phyloP scores from a whole-genome alignment of 2,329 filamentous ascomycete species.

The Sarocladium kiliense region DNA sequence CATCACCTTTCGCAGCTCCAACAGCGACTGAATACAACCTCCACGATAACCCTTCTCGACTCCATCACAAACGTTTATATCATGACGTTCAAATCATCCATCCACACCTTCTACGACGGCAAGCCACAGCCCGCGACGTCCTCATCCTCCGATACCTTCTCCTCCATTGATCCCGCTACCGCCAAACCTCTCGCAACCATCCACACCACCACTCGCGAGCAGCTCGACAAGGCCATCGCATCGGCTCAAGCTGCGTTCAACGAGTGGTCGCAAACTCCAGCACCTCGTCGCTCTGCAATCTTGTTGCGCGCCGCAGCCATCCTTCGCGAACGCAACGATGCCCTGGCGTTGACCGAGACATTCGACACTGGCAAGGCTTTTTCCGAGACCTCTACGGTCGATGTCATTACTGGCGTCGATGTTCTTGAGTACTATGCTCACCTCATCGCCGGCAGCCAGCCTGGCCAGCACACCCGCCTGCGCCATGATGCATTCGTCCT shows the following conservation, averaged over 20 bases:
- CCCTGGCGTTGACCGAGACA: slow-evolving; percentile 74
- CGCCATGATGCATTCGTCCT: slow-evolving; percentile 76
- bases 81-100: slow-evolving; percentile 32
- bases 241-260: slow-evolving; percentile 69
- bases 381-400: slow-evolving; percentile 78
- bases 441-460: slow-evolving; percentile 71
- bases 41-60: not conserved
- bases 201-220: slow-evolving; percentile 59
- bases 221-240: slow-evolving; percentile 67
- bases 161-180: slow-evolving; percentile 70
- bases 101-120: slow-evolving; percentile 72
- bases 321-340: slow-evolving; percentile 71
- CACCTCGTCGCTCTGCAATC: slow-evolving; percentile 70
- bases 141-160: slow-evolving; percentile 58
- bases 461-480: slow-evolving; percentile 72
- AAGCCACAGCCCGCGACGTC: slow-evolving; percentile 53
- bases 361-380: slow-evolving; percentile 82
- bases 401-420: slow-evolving; percentile 77
- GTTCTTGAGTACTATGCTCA: slow-evolving; percentile 85
- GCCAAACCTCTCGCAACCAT: slow-evolving; percentile 64
- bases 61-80: not conserved
- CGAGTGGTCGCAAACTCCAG: slow-evolving; percentile 69
- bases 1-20: not conserved
- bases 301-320: slow-evolving; percentile 71
- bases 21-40: not conserved